Conservation (phyloP, 1,139 yeast genomes). For the Blastobotrys illinoisensis region DNA sequence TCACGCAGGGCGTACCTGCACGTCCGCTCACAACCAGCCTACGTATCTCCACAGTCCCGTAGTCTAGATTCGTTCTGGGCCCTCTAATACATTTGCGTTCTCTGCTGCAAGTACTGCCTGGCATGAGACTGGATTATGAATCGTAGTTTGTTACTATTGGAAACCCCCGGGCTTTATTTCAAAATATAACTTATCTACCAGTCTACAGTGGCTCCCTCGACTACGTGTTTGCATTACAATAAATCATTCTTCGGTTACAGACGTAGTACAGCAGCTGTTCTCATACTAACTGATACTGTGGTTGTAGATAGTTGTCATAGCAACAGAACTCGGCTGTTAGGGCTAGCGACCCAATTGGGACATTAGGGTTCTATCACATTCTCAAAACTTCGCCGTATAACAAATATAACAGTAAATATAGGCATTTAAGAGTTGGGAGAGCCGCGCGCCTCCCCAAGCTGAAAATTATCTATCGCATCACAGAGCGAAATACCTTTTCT, state of each 20-base stretch:
- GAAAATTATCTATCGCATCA: not conserved
- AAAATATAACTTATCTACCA: too few species aligned
- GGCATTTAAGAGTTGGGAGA: not conserved
- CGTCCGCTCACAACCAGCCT: not conserved
- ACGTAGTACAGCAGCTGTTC: too few species aligned
- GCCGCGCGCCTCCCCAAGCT: slow-evolving; percentile 1
- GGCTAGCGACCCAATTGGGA: not conserved
- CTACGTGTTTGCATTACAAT: too few species aligned
- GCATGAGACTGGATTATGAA: too few species aligned
- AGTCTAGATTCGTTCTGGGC: not conserved
- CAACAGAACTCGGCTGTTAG: not conserved
- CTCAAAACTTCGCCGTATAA: not conserved
- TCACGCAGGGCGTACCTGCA: not conserved
- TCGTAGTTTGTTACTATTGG: too few species aligned
- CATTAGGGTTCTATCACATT: not conserved
- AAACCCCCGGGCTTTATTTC: too few species aligned
- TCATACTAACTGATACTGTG: too few species aligned
- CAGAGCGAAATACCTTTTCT: not conserved
- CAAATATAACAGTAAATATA: not conserved
- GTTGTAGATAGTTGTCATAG: not conserved
- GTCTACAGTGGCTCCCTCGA: too few species aligned
- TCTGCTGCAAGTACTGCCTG: too few species aligned
- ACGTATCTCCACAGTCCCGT: not conserved
- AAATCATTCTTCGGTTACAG: too few species aligned
- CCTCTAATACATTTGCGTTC: not conserved